phyloP scores from a whole-genome alignment of 2,329 filamentous ascomycete species.

The Epichloe aotearoae region DNA sequence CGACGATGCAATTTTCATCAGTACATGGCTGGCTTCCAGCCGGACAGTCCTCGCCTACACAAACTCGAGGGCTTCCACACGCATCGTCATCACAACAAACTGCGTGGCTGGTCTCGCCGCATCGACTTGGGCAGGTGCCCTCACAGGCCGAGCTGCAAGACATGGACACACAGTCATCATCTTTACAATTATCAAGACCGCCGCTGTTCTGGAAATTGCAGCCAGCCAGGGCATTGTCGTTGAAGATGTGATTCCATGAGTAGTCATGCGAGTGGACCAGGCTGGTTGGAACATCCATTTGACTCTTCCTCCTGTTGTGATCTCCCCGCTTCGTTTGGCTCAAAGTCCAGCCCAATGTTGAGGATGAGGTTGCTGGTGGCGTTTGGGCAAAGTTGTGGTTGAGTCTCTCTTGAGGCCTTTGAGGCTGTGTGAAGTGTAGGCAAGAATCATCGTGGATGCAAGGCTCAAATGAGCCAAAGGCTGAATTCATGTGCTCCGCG shows the following conservation, averaged over 20 bases:
- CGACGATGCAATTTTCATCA: constrained; percentile 20
- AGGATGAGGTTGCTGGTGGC: neutral
- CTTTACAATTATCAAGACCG: constrained; percentile 4
- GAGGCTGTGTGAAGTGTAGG: constrained; percentile 11
- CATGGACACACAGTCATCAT: constrained; percentile 20
- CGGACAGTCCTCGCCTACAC: constrained; percentile 21
- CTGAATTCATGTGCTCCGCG: constrained; percentile 13
- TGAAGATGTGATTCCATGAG: constrained; percentile 10
- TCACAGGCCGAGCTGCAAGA: constrained; percentile 24
- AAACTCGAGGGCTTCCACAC: constrained; percentile 16
- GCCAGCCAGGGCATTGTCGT: constrained; percentile 3
- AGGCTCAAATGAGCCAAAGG: constrained; percentile 14
- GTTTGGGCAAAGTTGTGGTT: constrained; percentile 6
- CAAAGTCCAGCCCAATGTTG: neutral
- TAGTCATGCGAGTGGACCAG: constrained; percentile 6
- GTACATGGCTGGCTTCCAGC: constrained; percentile 22
- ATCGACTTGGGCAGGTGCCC: constrained; percentile 21
- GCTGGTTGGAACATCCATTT: neutral
- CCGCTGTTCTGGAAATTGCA: neutral
- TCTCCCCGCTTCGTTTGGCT: neutral
- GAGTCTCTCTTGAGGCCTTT: constrained; percentile 7
- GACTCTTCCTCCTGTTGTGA: neutral
- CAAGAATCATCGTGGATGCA: constrained; percentile 21
- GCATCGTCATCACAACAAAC: constrained; percentile 24
- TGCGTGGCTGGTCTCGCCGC: constrained; percentile 17